Base-by-base conservation (phyloP, 2,329 filamentous ascomycete genomes). In the Aspergillaceae sp. region DNA sequence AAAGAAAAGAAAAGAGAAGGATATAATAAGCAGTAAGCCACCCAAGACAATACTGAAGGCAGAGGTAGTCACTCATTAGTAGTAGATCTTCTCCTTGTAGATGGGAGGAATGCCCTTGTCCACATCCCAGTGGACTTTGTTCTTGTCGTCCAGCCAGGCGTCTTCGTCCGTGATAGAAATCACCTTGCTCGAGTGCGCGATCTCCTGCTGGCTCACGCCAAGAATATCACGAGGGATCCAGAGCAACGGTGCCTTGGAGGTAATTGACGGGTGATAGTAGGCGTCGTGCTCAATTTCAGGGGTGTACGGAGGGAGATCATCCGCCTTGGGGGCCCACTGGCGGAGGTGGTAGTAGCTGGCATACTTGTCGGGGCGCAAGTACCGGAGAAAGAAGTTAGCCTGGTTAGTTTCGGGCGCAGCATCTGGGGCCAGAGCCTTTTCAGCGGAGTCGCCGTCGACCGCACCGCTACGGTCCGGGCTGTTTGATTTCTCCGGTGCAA, bases 121-220 rank as follows among this genome's bases (percentile, higher is more conserved):
- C 7, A 70, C 59, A 58, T 80, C 73, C 78, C 79, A 82, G 27
- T 73, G 64, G 49, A 84, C 69, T 53, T 78, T 79, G 63, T 82
- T 82, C 70, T 87, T 85, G 56, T 86, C 84, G 56, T 85, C 75
- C 43, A 91, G 67, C 42, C 70, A 76, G 40, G 84, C 84, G 11
- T 83, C 84, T 54, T 87, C 84, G 55, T 95, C 88, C 0, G 86
- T 90, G 52, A 94, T 91, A 1, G 83, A 79, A 29, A 88, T 86
- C 30, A 86, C 77, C 57, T 77, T 79, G 54, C 73, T 73, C 0
- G 85, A 86, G 56, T 92, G 85, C 8, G 74, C 74, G 44, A 92
- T 74, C 66, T 94, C 89, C 62, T 94, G 86, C 56, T 75, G 75
- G 45, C 82, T 87, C 37, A 95, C 78, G 7, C 87, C 86, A 27